A percentile compares a stretch with the other conserved stretches of the same genome.
phyloP scores from a whole-genome alignment of 169 alveolate species.

The Plasmodium ovale region DNA sequence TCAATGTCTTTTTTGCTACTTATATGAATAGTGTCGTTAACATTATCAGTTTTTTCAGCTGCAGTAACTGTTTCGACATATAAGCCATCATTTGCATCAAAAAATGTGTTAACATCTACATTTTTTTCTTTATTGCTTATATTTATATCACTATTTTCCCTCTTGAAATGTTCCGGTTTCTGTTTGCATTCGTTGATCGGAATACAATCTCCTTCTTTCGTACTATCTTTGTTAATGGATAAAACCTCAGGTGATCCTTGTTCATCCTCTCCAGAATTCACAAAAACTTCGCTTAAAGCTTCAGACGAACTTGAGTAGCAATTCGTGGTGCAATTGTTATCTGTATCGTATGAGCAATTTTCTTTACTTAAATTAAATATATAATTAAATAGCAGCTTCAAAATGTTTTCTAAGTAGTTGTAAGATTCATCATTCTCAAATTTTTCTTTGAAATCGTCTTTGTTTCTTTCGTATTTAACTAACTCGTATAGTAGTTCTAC shows the following conservation, averaged over 20 bases:
- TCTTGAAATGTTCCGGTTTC: not conserved
- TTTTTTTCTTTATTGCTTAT: not conserved
- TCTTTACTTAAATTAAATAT: conserved; percentile 52
- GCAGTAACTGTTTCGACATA: not conserved
- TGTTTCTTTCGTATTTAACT: conserved; percentile 52
- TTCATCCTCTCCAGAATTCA: conserved; percentile 35
- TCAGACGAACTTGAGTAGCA: conserved; percentile 58
- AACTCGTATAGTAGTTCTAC: conserved; percentile 36
- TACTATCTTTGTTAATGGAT: not conserved
- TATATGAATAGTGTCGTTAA: not conserved
- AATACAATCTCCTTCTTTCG: not conserved
- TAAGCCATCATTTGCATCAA: not conserved
- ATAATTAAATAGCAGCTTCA: conserved; percentile 47
- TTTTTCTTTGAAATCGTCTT: conserved; percentile 8
- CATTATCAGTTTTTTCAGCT: not conserved
- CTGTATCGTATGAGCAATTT: not conserved
- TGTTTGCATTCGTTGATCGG: not conserved
- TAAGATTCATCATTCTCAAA: conserved; percentile 64
- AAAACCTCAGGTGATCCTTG: conserved; percentile 6
- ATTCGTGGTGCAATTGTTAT: not conserved
- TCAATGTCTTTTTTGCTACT: not conserved
- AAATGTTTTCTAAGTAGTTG: conserved; percentile 31
- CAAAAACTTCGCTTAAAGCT: conserved; percentile 17
- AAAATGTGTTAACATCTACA: not conserved
- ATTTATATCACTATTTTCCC: not conserved